phyloP scores from a whole-genome alignment of 352 stramenopile genomes.

The Globisporangium radiosum region DNA sequence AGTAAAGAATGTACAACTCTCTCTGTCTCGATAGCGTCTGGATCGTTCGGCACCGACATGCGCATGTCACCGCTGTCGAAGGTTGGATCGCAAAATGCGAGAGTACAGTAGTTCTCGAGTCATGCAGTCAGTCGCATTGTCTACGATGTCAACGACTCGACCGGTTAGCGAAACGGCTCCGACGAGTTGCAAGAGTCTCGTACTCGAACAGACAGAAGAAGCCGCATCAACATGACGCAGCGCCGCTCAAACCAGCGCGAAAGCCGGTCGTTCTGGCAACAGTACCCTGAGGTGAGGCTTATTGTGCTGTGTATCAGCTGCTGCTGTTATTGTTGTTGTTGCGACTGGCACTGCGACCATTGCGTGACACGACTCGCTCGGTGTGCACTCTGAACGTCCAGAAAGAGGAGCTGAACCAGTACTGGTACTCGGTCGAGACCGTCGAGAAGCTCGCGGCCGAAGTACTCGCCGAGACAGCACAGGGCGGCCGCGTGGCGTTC shows the following conservation, averaged over 20 bases:
- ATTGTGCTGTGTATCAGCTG: too few relatives aligned
- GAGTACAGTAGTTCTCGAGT: too few relatives aligned
- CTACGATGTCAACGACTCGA: too few relatives aligned
- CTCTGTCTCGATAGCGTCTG: too few relatives aligned
- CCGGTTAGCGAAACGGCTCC: too few relatives aligned
- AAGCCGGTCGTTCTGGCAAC: slow-evolving; percentile 53
- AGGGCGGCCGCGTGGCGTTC: slow-evolving; percentile 70
- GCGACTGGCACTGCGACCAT: too few relatives aligned
- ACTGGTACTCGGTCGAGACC: slow-evolving; percentile 91
- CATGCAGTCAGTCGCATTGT: too few relatives aligned
- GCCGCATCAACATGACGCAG: background rate
- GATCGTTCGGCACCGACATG: too few relatives aligned
- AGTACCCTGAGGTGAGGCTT: slow-evolving; percentile 45
- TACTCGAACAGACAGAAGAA: background rate
- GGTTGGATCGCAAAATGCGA: too few relatives aligned
- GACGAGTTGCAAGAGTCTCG: background rate
- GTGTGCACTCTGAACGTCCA: slow-evolving; percentile 21
- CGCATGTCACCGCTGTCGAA: too few relatives aligned
- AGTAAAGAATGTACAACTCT: too few relatives aligned
- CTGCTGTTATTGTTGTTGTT: background rate
- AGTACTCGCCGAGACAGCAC: slow-evolving; percentile 44
- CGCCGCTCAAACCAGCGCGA: slow-evolving; percentile 17
- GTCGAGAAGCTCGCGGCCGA: slow-evolving; percentile 73
- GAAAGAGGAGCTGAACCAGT: slow-evolving; percentile 95
- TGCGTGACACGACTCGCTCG: background rate